These are phyloP conservation scores for Trametes pubescens DNA, from an alignment of 1,284 basidiomycete genomes.

Conservation along the genomic window DNA sequence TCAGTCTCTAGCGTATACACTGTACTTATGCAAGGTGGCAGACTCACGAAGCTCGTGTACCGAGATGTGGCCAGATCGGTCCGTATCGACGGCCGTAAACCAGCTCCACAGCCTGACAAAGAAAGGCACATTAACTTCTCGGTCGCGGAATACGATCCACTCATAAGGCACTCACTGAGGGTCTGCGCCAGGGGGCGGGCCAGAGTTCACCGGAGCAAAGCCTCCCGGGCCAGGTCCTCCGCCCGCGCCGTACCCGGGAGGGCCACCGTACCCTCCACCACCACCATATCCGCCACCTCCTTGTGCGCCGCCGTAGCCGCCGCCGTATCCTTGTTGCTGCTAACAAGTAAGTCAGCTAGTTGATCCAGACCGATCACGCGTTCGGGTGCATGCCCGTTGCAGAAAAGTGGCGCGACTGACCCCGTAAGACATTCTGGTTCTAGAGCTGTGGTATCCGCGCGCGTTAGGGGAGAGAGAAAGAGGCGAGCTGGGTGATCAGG, in stretches of 20 bases:
- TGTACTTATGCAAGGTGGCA: not conserved
- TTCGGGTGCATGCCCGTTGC: not conserved
- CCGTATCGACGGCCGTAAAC: slow-evolving; percentile 76
- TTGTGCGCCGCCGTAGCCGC: slow-evolving; percentile 44
- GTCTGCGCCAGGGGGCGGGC: slow-evolving; percentile 72
- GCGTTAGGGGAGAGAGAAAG: not conserved
- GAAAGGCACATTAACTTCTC: not conserved
- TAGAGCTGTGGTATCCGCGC: not conserved
- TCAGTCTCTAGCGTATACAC: not conserved
- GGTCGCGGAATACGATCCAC: not conserved
- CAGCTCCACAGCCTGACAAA: slow-evolving; percentile 70
- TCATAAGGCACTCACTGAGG: slow-evolving; percentile 56
- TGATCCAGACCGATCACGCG: not conserved
- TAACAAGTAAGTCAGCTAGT: not conserved
- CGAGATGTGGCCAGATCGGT: slow-evolving; percentile 73
- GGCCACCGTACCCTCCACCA: slow-evolving; percentile 40
- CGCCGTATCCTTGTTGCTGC: slow-evolving; percentile 31
- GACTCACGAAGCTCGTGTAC: slow-evolving; percentile 71
- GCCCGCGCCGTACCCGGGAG: slow-evolving; percentile 41
- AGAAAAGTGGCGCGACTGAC: not conserved
- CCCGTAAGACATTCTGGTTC: not conserved
- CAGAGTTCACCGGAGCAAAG: slow-evolving; percentile 51
- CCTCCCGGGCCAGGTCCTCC: slow-evolving; percentile 42
- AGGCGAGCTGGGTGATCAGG: not conserved
- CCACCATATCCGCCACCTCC: slow-evolving; percentile 40